These are phyloP conservation scores for Globisporangium spiculum DNA, from an alignment of 352 stramenopile genomes.

Conservation along the genomic window DNA sequence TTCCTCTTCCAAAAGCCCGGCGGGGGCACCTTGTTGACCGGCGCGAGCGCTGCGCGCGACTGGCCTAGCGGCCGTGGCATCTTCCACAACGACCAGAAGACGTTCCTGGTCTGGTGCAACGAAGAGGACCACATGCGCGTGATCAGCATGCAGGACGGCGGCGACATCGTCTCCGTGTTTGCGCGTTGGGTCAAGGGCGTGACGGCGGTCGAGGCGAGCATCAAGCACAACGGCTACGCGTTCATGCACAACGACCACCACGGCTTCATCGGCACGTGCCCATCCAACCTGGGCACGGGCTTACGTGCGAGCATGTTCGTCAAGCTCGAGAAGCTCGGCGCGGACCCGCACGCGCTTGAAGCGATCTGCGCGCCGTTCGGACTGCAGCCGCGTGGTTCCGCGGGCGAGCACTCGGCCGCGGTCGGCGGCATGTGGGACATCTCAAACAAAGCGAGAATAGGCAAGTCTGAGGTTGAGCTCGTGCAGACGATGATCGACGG, in stretches of 20 bases:
- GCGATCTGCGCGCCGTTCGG: slow-evolving; percentile 71
- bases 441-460: slow-evolving; percentile 92
- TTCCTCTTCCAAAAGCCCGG: slow-evolving; percentile 94
- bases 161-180: slow-evolving; percentile 91
- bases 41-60: slow-evolving; percentile 83
- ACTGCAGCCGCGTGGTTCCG: slow-evolving; percentile 75
- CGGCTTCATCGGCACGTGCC: slow-evolving; percentile 82
- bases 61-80: slow-evolving; percentile 91
- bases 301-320: slow-evolving; percentile 84
- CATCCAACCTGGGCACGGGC: slow-evolving; percentile 84
- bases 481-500: slow-evolving; percentile 96
- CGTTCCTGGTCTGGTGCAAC: slow-evolving; percentile 88
- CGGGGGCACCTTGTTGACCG: slow-evolving; percentile 75
- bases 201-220: slow-evolving; percentile 71
- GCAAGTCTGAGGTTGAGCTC: slow-evolving; percentile 92
- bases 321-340: slow-evolving; percentile 75
- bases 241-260: slow-evolving; percentile 89
- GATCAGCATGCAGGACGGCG: slow-evolving; percentile 87
- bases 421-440: slow-evolving; percentile 90
- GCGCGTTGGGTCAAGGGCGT: slow-evolving; percentile 81
- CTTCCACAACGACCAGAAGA: slow-evolving; percentile 90
- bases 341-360: slow-evolving; percentile 67
- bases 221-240: slow-evolving; percentile 76
- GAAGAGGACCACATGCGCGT: slow-evolving; percentile 90
- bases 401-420: slow-evolving; percentile 78